These are phyloP conservation scores for Tuber brumale DNA, from an alignment of 495 filamentous ascomycete genomes.

Conservation along the genomic window DNA sequence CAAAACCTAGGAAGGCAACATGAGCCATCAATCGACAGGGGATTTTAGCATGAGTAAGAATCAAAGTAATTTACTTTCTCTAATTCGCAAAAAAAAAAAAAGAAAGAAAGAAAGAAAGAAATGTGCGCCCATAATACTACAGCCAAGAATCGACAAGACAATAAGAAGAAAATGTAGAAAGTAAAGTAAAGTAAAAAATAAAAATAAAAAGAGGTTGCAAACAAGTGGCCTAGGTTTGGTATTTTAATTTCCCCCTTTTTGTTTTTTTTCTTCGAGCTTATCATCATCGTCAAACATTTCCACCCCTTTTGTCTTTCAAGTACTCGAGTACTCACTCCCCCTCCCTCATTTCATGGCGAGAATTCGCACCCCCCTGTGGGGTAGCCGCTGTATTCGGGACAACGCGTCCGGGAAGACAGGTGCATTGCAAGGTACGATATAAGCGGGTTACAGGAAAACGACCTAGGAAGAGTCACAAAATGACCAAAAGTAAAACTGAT, in stretches of 20 bases:
- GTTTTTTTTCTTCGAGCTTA: background rate
- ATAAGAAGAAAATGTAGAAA: slow-evolving; percentile 8
- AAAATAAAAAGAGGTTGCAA: slow-evolving; percentile 9
- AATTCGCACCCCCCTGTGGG: background rate
- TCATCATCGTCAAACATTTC: background rate
- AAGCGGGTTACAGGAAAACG: background rate
- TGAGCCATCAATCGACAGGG: background rate
- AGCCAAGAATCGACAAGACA: slow-evolving; percentile 1
- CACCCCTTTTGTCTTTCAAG: background rate
- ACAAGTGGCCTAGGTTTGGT: background rate
- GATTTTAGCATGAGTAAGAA: background rate
- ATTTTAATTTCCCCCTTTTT: background rate
- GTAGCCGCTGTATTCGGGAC: background rate
- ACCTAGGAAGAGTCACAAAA: background rate
- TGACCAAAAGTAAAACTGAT: slow-evolving; percentile 16
- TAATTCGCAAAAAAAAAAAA: slow-evolving; percentile 17
- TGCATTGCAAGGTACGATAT: background rate
- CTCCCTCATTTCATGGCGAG: background rate
- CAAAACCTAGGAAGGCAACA: background rate
- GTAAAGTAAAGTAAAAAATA: slow-evolving; percentile 4
- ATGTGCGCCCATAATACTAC: background rate
- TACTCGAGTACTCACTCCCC: background rate
- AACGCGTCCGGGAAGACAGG: background rate
- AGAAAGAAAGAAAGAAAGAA: slow-evolving; percentile 9
- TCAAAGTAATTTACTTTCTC: slow-evolving; percentile 5